These are phyloP conservation scores for Leccinum boreale DNA, from an alignment of 768 basidiomycete species.

Conservation along the genomic window DNA sequence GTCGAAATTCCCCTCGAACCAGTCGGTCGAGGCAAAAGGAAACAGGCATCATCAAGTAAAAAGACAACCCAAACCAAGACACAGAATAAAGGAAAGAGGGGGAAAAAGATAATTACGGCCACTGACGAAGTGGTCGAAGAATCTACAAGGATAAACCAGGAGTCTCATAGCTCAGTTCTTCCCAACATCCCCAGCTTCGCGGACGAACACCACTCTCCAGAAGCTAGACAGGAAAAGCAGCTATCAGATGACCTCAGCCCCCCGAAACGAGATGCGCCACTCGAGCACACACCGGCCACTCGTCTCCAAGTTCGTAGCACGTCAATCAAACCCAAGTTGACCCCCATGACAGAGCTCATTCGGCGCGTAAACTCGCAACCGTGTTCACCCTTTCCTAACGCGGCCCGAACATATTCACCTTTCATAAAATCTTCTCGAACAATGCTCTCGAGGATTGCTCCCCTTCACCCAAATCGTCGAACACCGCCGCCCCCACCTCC, in stretches of 20 bases:
- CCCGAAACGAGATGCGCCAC: not conserved
- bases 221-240: constrained; percentile 12
- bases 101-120: constrained; percentile 13
- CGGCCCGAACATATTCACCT: constrained; percentile 51
- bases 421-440: constrained; percentile 62
- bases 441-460: constrained; percentile 65
- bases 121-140: constrained; percentile 12
- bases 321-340: constrained; percentile 51
- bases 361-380: constrained; percentile 66
- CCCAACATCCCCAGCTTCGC: not conserved
- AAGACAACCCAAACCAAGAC: constrained; percentile 22
- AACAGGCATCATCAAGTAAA: constrained; percentile 12
- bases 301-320: constrained; percentile 26
- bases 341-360: constrained; percentile 75
- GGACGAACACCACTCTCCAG: not conserved
- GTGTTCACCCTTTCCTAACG: constrained; percentile 45
- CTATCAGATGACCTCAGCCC: constrained; percentile 3
- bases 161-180: not conserved
- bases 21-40: constrained; percentile 10
- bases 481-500: constrained; percentile 74
- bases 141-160: constrained; percentile 1
- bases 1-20: constrained; percentile 23
- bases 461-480: constrained; percentile 69
- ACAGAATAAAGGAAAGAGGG: constrained; percentile 25
- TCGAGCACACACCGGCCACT: constrained; percentile 11